phyloP scores from a whole-genome alignment of 495 filamentous ascomycete species.

The Elasticomyces elasticus region DNA sequence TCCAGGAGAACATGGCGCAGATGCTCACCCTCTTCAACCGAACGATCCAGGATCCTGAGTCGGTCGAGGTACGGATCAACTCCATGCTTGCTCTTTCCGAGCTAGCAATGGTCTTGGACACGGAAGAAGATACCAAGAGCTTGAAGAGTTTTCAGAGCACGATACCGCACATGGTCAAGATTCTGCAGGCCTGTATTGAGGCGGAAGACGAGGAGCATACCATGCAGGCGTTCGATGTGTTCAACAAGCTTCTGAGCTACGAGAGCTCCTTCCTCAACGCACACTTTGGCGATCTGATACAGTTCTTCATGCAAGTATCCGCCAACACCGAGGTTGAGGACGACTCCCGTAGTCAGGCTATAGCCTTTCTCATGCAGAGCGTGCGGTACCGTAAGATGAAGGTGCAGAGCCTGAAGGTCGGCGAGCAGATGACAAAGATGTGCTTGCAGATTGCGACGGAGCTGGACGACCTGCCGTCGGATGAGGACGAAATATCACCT shows the following conservation, averaged over 20 bases:
- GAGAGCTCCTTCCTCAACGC: slow-evolving; percentile 71
- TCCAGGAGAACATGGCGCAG: slow-evolving; percentile 63
- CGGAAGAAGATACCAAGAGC: slow-evolving; percentile 66
- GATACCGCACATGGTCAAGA: slow-evolving; percentile 78
- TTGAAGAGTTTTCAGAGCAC: slow-evolving; percentile 64
- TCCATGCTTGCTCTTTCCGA: slow-evolving; percentile 87
- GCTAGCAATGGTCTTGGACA: slow-evolving; percentile 76
- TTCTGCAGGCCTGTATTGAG: slow-evolving; percentile 73
- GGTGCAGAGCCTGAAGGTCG: slow-evolving; percentile 75
- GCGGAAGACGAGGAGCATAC: slow-evolving; percentile 72
- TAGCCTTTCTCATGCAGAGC: slow-evolving; percentile 87
- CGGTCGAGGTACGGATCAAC: slow-evolving; percentile 83
- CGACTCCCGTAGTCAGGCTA: slow-evolving; percentile 76
- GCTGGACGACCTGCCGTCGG: slow-evolving; percentile 56
- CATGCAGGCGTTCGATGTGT: slow-evolving; percentile 88
- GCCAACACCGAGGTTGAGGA: slow-evolving; percentile 64
- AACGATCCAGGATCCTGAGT: slow-evolving; percentile 85
- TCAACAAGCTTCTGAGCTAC: slow-evolving; percentile 88
- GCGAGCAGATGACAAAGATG: slow-evolving; percentile 76
- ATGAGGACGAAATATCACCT: slow-evolving; percentile 85
- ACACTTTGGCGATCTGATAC: slow-evolving; percentile 81
- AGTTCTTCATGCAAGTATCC: slow-evolving; percentile 87
- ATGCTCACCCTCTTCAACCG: slow-evolving; percentile 75
- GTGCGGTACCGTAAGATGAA: slow-evolving; percentile 89
- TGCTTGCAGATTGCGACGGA: slow-evolving; percentile 80